These are phyloP conservation scores for Acanthamoeba castellanii DNA, from an alignment of 208 protist genomes.

Conservation along the genomic window DNA sequence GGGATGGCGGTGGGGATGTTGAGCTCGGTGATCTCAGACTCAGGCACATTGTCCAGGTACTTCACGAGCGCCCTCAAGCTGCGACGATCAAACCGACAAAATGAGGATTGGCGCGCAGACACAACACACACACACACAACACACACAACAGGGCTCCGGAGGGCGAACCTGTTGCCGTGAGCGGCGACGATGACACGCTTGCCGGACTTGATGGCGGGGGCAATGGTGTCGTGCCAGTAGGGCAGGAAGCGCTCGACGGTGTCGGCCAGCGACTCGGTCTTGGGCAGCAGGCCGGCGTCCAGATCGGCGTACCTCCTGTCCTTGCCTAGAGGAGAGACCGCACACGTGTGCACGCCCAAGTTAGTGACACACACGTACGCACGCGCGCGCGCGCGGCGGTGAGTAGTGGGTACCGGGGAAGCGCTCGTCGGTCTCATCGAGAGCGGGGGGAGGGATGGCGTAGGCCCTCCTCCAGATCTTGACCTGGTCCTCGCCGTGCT, in stretches of 20 bases:
- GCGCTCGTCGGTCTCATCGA: constrained; percentile 81
- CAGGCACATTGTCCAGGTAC: constrained; percentile 86
- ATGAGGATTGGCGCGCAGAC: background rate
- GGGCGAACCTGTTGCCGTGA: constrained; percentile 85
- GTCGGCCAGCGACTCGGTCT: constrained; percentile 85
- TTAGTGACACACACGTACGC: no score
- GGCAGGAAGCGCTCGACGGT: constrained; percentile 85
- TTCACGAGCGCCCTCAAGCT: constrained; percentile 88
- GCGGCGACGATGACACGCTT: constrained; percentile 90
- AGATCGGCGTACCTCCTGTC: constrained; percentile 80
- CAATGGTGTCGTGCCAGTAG: constrained; percentile 86
- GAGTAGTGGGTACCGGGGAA: constrained; percentile 78
- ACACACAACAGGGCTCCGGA: background rate
- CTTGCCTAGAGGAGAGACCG: background rate
- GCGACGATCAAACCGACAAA: background rate
- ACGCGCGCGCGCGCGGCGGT: no score
- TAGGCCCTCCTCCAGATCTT: constrained; percentile 88
- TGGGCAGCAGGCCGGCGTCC: constrained; percentile 75
- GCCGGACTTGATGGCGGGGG: constrained; percentile 84
- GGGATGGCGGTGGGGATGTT: constrained; percentile 89
- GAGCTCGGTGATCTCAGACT: constrained; percentile 83
- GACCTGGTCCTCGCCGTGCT: constrained; percentile 90
- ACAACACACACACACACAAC: background rate
- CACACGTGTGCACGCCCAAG: no score
- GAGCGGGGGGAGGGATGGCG: constrained; percentile 87